Base-by-base conservation (phyloP, 257 asterid genomes). In the Ilex aquifolium region DNA sequence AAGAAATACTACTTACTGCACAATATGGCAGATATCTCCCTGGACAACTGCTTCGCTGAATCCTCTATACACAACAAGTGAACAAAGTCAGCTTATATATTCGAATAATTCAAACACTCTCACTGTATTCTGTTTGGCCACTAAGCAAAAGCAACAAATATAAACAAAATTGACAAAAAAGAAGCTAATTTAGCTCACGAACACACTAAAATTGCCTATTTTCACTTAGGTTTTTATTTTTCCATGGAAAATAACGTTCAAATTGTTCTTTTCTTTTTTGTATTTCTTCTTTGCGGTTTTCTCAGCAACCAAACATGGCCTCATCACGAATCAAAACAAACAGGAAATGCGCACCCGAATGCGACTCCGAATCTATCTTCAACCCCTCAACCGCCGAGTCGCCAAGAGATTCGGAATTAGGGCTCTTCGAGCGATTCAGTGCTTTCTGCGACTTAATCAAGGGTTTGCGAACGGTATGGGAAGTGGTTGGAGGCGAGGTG, bases 11-110 rank as follows among this genome's bases (percentile, higher is more conserved):
- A 61, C 84, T 13, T 75, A 85, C 95, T 84, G 56, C 57, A 59
- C 65, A 82, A 65, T 56, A 82, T 21, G 65, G 83, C 65, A 10
- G 89, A 68, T 59, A 75, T 69, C 31, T 82, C 74, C 44, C 52
- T 56, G 10, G 79, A 66, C 59, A 80, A 76, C 63, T 63, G 80
- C 67, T 64, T 63, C 9, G 77, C 76, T 2, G 93, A 74, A 44
- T 73, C 81, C 63, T 77, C 90, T 84, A 71, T 3, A 11, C 6
- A 31, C 36, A 56, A 13, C 16, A 60, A 31, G 0, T 27, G 52
- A 59, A 32, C 4, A 53, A 15, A 4, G 15, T 6, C 30, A 15
- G 10, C 27, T 6, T 3, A 53, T 6, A 10, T 6, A 7, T 14
- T 64, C 39, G 42, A 4, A 30, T 31, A 31, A 63, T 63, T 52